Base-by-base conservation (phyloP, 2,329 filamentous ascomycete genomes). In the Xylariaceae sp. region DNA sequence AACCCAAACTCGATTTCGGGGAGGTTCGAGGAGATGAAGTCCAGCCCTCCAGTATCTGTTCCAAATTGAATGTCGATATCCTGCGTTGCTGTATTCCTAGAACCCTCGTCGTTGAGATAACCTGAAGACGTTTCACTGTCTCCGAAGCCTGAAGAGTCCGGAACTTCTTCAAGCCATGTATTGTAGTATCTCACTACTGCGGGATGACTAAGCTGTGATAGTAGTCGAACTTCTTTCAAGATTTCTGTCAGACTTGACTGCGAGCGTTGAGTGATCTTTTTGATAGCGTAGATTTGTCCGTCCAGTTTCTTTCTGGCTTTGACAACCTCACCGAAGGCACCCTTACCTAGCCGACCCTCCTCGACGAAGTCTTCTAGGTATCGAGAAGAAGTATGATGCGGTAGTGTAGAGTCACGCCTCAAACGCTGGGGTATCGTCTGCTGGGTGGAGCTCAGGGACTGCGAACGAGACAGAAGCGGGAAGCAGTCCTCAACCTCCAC, bases 241-340 rank as follows among this genome's bases (percentile, higher is more conserved):
- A 91, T 83, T 61, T 95, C 87, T 1, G 86, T 91, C 32, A 97
- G 73, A 47, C 86, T 88, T 47, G 83, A 77, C 21, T 86, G 79
- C 1, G 88, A 88, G 41, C 85, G 84, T 55, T 93, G 88, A 1
- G 83, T 88, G 50, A 98, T 93, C 64, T 97, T 96, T 66, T 98
- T 98, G 63, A 98, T 88, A 16, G 93, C 93, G 67, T 97, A 98
- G 35, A 94, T 85, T 47, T 91, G 87, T 1, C 88, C 88, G 63
- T 97, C 93, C 4, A 96, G 80, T 68, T 93, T 95, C 66, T 95
- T 95, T 23, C 92, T 81, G 3, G 92, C 92, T 64, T 95, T 94
- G 44, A 97, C 89, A 19, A 98, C 93, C 67, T 96, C 89, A 5
- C 93, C 93, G 67, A 95, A 98, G 0, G 92, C 93, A 35, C 93